A percentile compares a stretch with the other conserved stretches of the same genome.
phyloP scores from a whole-genome alignment of 441 rosid genomes.

The Euphorbia neoarborescens region DNA sequence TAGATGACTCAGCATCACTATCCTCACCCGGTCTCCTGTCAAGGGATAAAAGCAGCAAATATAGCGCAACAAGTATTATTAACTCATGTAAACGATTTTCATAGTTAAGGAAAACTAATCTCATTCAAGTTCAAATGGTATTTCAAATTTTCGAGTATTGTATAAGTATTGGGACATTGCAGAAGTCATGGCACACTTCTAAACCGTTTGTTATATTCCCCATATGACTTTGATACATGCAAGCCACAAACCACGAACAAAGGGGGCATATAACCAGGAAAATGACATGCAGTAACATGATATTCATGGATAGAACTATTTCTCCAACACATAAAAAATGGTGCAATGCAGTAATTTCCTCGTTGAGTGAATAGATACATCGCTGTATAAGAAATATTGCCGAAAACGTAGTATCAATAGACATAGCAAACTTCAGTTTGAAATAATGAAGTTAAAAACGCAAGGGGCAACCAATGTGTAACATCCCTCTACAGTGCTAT shows the following conservation, averaged over 20 bases:
- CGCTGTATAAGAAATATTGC: neutral
- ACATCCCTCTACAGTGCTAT: too few relatives aligned
- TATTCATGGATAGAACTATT: neutral
- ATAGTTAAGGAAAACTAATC: neutral
- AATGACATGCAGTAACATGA: neutral
- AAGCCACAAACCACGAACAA: constrained; percentile 1
- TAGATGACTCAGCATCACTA: constrained; percentile 66
- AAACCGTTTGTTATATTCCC: too few relatives aligned
- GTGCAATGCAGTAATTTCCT: neutral
- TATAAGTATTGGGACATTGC: neutral
- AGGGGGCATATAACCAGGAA: neutral
- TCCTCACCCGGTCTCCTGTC: constrained; percentile 66
- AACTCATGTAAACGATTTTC: neutral
- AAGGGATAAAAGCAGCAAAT: constrained; percentile 8
- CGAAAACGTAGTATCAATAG: too few relatives aligned
- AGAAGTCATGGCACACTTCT: neutral
- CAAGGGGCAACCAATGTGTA: neutral
- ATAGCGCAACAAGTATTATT: constrained; percentile 5
- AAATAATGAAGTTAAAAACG: neutral
- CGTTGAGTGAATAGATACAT: neutral
- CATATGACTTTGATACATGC: neutral
- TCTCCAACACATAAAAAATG: neutral
- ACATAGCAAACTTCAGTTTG: too few relatives aligned
- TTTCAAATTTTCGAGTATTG: neutral
- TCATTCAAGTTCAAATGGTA: neutral